A percentile compares a stretch with the other conserved stretches of the same genome.
Evolutionary conservation across 2,329 filamentous ascomycete genomes (phyloP).

Genomic region (Colletotrichum nymphaeae): DNA sequence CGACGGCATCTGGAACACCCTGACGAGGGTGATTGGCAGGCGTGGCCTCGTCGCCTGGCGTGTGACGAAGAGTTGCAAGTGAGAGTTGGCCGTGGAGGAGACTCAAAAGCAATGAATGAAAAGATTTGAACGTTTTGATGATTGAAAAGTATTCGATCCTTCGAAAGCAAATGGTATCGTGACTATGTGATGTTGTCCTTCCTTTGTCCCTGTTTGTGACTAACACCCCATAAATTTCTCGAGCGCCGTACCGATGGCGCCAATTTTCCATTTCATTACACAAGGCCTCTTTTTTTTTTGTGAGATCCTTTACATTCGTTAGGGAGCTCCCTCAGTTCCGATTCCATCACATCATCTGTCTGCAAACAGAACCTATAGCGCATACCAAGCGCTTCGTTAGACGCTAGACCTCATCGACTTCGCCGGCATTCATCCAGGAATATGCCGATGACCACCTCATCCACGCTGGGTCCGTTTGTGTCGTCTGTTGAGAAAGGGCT

Average conservation of each 20-base stretch:
- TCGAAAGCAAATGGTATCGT: conserved; percentile 25
- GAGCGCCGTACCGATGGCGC: background rate
- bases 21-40: conserved; percentile 74
- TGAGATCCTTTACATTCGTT: background rate
- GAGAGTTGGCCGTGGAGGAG: background rate
- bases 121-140: conserved; percentile 29
- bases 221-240: background rate
- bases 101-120: conserved; percentile 14
- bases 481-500: too few species aligned
- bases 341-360: background rate
- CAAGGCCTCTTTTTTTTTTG: background rate
- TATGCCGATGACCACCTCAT: background rate
- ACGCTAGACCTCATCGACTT: background rate
- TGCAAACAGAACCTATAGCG: background rate
- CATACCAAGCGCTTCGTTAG: background rate
- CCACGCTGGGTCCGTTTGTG: too few species aligned
- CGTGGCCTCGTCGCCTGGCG: conserved; percentile 72
- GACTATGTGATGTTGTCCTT: background rate
- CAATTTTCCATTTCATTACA: background rate
- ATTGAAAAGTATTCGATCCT: background rate
- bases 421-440: background rate
- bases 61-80: conserved; percentile 69
- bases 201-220: background rate
- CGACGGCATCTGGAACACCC: conserved; percentile 79
- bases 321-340: background rate